phyloP scores from a whole-genome alignment of 2,329 filamentous ascomycete species.

The Ophiocordyceps camponoti-rufipedis region DNA sequence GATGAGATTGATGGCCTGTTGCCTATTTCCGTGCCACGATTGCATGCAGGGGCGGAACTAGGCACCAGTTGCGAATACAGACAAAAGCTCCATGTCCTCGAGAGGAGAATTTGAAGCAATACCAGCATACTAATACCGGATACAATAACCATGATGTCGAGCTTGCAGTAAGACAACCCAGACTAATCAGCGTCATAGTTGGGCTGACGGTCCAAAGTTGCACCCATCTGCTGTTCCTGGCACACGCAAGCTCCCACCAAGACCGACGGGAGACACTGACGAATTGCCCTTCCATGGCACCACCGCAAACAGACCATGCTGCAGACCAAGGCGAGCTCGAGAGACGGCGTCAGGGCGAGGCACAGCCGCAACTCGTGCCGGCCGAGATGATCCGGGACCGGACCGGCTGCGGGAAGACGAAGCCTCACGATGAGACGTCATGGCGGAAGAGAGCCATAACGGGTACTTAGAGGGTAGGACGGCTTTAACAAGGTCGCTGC shows the following conservation, averaged over 20 bases:
- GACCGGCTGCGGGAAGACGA: not conserved
- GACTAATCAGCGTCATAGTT: too few relatives aligned
- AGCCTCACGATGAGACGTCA: not conserved
- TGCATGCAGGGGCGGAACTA: too few relatives aligned
- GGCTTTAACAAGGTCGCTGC: too few relatives aligned
- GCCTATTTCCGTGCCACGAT: too few relatives aligned
- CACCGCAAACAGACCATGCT: conserved; percentile 5
- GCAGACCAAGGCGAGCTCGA: conserved; percentile 7
- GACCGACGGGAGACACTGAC: not conserved
- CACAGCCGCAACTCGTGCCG: conserved; percentile 6
- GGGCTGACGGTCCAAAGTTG: not conserved
- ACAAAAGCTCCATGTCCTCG: too few relatives aligned
- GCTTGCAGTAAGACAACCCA: not conserved
- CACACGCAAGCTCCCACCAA: not conserved
- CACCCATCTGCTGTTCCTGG: not conserved
- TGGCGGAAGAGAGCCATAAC: too few relatives aligned
- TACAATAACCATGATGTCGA: not conserved
- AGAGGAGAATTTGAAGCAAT: too few relatives aligned
- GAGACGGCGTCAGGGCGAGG: conserved; percentile 5
- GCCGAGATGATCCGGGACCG: conserved; percentile 4
- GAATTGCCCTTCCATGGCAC: not conserved
- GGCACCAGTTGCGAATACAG: too few relatives aligned
- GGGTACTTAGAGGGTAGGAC: too few relatives aligned
- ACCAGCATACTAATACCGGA: too few relatives aligned
- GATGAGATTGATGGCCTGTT: too few relatives aligned